Base-by-base conservation (phyloP, 768 basidiomycete species). In the Tylopilus plumbeoviolaceoides region DNA sequence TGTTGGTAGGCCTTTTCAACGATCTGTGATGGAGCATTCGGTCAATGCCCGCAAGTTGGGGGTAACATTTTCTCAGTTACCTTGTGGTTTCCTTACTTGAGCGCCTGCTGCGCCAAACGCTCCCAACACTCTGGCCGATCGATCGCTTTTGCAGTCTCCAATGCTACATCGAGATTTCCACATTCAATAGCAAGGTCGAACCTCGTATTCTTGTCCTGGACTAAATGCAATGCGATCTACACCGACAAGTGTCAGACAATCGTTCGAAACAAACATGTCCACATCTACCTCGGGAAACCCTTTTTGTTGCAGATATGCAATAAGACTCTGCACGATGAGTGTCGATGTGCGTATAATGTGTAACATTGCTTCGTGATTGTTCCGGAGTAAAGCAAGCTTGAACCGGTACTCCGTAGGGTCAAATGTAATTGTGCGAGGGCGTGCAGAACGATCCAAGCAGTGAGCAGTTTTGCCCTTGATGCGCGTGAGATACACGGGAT, bases 351-450 rank as follows among this genome's bases (percentile, higher is more conserved):
- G 82, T 70, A 98, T 98, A 72, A 99, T 97, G 64, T 97, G 89
- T 44, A 99, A 68, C 76, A 98, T 95, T 63, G 98, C 97, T 63
- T 98, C 95, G 61, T 97, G 87, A 66, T 98, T 98, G 68, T 95
- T 91, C 55, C 87, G 85, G 44, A 97, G 80, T 42, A 99, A 76
- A 1, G 97, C 94, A 35, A 99, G 82, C 75, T 99, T 98, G 83
- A 99, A 99, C 30, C 95, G 84, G 71, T 98, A 99, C 69, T 99
- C 97, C 3, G 97, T 98, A 5, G 97, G 97, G 70, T 99, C 95
- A 60, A 98, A 98, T 1, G 90, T 91, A 65, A 99, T 94, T 2
- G 94, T 95, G 49, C 91, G 82, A 12, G 95, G 95, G 35, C 93
- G 90, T 5, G 94, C 94, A 9, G 90, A 90, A 58, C 95, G 91